Percentiles rank a stretch among this genome's conserved stretches.
Conservation (phyloP, 2,329 filamentous ascomycete genomes). For the Colletotrichum acutatum region DNA sequence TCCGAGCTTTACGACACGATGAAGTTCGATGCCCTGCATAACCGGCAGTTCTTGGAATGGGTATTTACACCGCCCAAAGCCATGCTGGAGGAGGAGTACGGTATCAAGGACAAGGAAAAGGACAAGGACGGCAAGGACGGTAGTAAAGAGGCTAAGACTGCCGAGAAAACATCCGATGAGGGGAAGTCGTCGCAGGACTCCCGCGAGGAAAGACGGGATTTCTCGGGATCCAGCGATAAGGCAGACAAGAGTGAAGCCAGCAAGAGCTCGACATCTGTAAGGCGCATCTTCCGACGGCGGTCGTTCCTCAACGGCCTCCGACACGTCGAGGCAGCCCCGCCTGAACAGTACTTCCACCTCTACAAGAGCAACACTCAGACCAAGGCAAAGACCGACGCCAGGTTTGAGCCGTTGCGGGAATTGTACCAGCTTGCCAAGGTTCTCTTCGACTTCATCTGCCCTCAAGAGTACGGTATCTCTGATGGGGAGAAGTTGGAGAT, state of each 20-base stretch:
- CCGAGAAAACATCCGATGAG: slow-evolving; percentile 54
- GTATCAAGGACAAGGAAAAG: slow-evolving; percentile 47
- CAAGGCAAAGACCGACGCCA: slow-evolving; percentile 83
- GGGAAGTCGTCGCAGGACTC: slow-evolving; percentile 50
- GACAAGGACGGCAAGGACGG: slow-evolving; percentile 39
- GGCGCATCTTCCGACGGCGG: slow-evolving; percentile 68
- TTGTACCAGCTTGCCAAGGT: slow-evolving; percentile 95
- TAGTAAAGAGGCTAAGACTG: slow-evolving; percentile 47
- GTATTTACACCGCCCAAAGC: slow-evolving; percentile 88
- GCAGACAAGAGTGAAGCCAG: slow-evolving; percentile 50
- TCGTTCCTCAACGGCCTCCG: slow-evolving; percentile 68
- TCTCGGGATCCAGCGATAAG: slow-evolving; percentile 51
- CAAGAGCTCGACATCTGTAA: slow-evolving; percentile 47
- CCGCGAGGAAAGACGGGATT: slow-evolving; percentile 44
- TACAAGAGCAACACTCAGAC: slow-evolving; percentile 81
- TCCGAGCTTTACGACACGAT: slow-evolving; percentile 99
- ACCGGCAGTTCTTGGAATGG: slow-evolving; percentile 96
- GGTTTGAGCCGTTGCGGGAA: slow-evolving; percentile 89
- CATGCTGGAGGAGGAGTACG: slow-evolving; percentile 79
- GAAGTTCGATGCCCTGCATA: slow-evolving; percentile 99
- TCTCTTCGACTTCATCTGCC: slow-evolving; percentile 97
- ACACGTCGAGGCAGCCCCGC: slow-evolving; percentile 65
- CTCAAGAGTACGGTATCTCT: slow-evolving; percentile 97
- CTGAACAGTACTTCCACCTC: slow-evolving; percentile 88
- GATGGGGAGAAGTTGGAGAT: slow-evolving; percentile 99